phyloP scores from a whole-genome alignment of 108 stramenopile genomes.

The Tribonema minus region DNA sequence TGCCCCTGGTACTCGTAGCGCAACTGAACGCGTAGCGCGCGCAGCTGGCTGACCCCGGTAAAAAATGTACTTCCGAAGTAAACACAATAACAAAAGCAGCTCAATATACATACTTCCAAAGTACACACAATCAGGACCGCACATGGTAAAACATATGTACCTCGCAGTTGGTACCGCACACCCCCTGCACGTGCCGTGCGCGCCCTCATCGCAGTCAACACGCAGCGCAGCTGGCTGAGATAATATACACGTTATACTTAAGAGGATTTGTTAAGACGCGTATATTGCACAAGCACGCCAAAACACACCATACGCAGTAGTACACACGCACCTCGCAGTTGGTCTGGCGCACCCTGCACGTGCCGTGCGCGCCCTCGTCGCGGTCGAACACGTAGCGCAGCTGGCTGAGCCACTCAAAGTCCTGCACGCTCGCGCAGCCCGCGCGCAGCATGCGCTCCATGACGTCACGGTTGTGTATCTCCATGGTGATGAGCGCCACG shows the following conservation, averaged over 20 bases:
- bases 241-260: no score
- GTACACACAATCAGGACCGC: background rate
- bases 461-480: constrained; percentile 69
- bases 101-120: background rate
- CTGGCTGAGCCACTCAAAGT: constrained; percentile 69
- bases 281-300: background rate
- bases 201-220: constrained; percentile 45
- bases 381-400: constrained; percentile 50
- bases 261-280: no score
- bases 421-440: constrained; percentile 50
- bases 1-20: no score
- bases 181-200: constrained; percentile 54
- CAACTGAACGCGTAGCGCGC: no score
- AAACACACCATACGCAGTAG: background rate
- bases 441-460: constrained; percentile 64
- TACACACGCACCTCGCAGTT: constrained; percentile 55
- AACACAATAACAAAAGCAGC: no score
- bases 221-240: constrained; percentile 60
- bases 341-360: constrained; percentile 59
- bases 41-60: no score
- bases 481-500: constrained; percentile 72
- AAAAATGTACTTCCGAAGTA: no score
- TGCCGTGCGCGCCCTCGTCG: constrained; percentile 53
- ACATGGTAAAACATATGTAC: no score
- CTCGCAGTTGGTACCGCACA: constrained; percentile 60